Evolutionary conservation across 1,284 basidiomycete species (phyloP).

Genomic region (Ceratorhiza oryzae-sativae): DNA sequence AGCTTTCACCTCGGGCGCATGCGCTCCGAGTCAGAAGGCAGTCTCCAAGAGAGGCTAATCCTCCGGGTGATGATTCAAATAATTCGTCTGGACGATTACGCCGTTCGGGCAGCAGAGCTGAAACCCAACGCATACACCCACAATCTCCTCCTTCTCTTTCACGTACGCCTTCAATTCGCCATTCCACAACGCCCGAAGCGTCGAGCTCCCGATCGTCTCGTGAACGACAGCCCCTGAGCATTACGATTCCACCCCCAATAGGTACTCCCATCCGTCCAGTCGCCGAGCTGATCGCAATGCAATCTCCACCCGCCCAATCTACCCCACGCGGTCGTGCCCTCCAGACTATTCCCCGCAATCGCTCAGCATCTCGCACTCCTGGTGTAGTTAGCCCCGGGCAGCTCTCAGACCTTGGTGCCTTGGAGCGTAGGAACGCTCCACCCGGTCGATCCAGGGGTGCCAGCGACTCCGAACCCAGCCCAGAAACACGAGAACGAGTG

Average conservation of each 20-base stretch:
- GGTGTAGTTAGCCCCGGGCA: constrained; percentile 7
- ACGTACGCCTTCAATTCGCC: not conserved
- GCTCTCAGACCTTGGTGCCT: constrained; percentile 17
- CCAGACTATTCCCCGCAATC: not conserved
- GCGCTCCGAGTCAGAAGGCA: not conserved
- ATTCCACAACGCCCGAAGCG: not conserved
- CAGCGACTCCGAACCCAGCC: constrained; percentile 9
- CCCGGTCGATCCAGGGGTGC: not conserved
- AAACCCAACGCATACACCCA: constrained; percentile 25
- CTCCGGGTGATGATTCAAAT: constrained; percentile 7
- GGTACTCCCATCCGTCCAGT: constrained; percentile 27
- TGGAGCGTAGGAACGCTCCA: not conserved
- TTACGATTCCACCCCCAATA: constrained; percentile 24
- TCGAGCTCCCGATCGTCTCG: not conserved
- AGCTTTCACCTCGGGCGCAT: constrained; percentile 28
- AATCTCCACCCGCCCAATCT: not conserved
- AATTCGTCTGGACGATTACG: constrained; percentile 1
- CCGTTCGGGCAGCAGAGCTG: constrained; percentile 3
- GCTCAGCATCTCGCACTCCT: constrained; percentile 9
- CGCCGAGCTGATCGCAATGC: constrained; percentile 18
- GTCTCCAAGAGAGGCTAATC: constrained; percentile 3
- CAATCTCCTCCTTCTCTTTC: not conserved
- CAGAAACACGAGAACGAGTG: constrained; percentile 23
- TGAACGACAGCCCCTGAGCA: constrained; percentile 13
- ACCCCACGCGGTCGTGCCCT: not conserved